These are phyloP conservation scores for Kluyveromyces wickerhamii DNA, from an alignment of 805 yeast genomes.

Conservation along the genomic window DNA sequence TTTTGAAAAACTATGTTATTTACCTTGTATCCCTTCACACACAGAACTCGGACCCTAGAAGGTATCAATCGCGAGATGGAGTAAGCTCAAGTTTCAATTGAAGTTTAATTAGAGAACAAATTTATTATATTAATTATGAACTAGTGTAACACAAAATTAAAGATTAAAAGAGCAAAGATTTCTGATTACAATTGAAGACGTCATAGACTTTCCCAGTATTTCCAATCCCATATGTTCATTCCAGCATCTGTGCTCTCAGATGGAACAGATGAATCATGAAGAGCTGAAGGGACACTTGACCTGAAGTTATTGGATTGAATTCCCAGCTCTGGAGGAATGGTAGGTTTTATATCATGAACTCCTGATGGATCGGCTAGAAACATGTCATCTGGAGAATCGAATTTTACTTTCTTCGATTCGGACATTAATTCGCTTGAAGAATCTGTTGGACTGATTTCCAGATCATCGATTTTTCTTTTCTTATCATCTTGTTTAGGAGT, in stretches of 20 bases:
- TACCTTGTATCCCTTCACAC: too few species aligned
- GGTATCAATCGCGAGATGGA: too few species aligned
- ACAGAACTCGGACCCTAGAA: too few species aligned
- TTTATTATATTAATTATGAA: too few species aligned
- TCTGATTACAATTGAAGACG: neutral
- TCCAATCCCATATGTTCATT: constrained; percentile 27
- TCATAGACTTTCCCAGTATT: constrained; percentile 18
- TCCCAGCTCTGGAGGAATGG: neutral
- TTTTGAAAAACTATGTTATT: too few species aligned
- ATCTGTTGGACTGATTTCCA: constrained; percentile 19
- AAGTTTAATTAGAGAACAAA: too few species aligned
- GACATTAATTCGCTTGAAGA: constrained; percentile 25
- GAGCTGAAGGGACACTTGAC: neutral
- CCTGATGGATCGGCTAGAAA: constrained; percentile 13
- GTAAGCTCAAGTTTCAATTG: too few species aligned
- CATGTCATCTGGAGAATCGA: constrained; percentile 30
- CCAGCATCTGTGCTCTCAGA: neutral
- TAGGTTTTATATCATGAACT: constrained; percentile 1
- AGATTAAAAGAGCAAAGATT: too few species aligned
- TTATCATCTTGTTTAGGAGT: constrained; percentile 8
- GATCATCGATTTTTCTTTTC: constrained; percentile 24
- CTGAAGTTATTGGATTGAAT: neutral
- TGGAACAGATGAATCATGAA: neutral
- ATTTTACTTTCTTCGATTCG: constrained; percentile 27
- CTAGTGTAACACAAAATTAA: too few species aligned